These are phyloP conservation scores for Whalleya microplaca DNA, from an alignment of 2,329 filamentous ascomycete species.

Conservation along the genomic window DNA sequence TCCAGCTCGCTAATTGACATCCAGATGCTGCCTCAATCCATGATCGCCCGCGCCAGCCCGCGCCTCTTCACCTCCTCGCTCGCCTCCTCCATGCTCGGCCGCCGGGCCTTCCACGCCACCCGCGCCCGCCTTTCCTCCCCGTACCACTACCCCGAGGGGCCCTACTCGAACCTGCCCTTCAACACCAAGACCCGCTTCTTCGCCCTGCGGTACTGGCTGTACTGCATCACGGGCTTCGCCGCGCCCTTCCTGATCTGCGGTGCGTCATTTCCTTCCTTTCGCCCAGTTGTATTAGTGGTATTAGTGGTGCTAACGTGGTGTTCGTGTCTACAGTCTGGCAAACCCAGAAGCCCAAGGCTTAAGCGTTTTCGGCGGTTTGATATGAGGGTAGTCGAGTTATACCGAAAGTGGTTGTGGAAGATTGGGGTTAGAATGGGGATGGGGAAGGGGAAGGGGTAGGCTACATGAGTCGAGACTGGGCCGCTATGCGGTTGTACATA, in stretches of 20 bases:
- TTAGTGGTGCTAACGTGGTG: conserved; percentile 23
- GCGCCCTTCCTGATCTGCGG: conserved; percentile 66
- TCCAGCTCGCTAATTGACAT: conserved; percentile 46
- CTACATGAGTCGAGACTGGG: background rate
- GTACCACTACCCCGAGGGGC: conserved; percentile 98
- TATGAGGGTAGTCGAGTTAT: background rate
- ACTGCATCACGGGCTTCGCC: conserved; percentile 61
- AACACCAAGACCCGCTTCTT: conserved; percentile 92
- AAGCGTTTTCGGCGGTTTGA: too few species aligned
- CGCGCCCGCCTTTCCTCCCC: conserved; percentile 83
- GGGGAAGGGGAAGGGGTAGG: background rate
- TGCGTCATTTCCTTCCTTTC: conserved; percentile 46
- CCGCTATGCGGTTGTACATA: conserved; percentile 31
- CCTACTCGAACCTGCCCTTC: conserved; percentile 94
- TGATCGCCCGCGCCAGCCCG: conserved; percentile 62
- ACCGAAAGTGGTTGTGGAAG: background rate
- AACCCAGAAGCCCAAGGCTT: conserved; percentile 51
- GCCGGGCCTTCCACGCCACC: conserved; percentile 93
- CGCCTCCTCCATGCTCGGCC: conserved; percentile 72
- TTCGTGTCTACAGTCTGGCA: conserved; percentile 57
- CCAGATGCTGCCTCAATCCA: conserved; percentile 80
- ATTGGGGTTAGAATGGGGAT: too few species aligned
- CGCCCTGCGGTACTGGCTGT: conserved; percentile 78
- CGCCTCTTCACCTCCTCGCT: conserved; percentile 68
- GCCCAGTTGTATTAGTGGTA: background rate